phyloP scores from a whole-genome alignment of 73 alveolate species.

The Tetrahymena borealis region DNA sequence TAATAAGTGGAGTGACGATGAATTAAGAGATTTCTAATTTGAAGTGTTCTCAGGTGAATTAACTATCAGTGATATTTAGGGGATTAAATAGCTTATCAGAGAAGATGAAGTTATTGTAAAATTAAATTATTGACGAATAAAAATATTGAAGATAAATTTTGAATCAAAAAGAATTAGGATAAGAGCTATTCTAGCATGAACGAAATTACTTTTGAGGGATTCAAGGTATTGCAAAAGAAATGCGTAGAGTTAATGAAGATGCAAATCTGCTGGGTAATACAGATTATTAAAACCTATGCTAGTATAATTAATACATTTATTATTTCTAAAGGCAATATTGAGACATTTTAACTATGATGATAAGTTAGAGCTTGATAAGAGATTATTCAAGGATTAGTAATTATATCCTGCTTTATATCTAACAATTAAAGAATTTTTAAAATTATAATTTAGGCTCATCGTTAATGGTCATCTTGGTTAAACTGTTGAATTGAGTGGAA shows the following conservation, averaged over 20 bases:
- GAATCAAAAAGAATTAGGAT: background rate
- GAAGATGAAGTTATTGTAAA: conserved; percentile 12
- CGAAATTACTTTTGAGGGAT: conserved; percentile 28
- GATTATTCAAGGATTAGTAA: conserved; percentile 8
- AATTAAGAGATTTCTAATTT: conserved; percentile 14
- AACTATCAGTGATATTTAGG: conserved; percentile 17
- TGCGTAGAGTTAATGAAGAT: conserved; percentile 36
- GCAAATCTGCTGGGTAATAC: conserved; percentile 31
- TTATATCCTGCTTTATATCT: background rate
- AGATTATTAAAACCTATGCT: background rate
- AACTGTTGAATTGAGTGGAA: conserved; percentile 40
- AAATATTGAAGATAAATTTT: too few relatives aligned
- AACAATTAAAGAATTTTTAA: background rate
- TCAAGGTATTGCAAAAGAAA: conserved; percentile 26
- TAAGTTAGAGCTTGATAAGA: conserved; percentile 23
- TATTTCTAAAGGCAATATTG: conserved; percentile 20
- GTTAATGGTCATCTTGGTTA: conserved; percentile 19
- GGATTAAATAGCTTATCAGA: conserved; percentile 26
- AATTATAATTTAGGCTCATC: background rate
- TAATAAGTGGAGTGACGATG: conserved; percentile 33
- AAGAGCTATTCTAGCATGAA: background rate
- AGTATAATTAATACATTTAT: background rate
- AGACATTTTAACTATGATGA: conserved; percentile 23
- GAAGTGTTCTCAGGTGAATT: conserved; percentile 22
- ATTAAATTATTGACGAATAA: background rate